Evolutionary conservation across 2,329 filamentous ascomycete species (phyloP), one percentile per base, ranked within the genome.

Genomic region (Laburnicola sp.): DNA sequence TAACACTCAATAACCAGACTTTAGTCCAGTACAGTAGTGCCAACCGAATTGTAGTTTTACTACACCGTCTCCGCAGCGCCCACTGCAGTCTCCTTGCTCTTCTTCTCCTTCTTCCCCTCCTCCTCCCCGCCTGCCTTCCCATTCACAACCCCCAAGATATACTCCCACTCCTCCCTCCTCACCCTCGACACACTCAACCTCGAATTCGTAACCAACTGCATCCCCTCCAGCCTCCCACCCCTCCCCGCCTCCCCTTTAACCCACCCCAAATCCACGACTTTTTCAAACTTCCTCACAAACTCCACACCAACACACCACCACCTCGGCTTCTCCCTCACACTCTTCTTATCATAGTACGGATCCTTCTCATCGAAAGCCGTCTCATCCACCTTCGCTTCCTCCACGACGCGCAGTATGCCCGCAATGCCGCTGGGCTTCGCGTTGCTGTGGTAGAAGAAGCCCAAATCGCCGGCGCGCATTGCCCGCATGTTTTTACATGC

Each of bases 361-460:
- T 86, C 83, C 40, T 81, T 78, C 11, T 83, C 77, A 60, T 94
- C 84, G 53, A 89, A 88, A 2, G 88, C 88, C 23, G 85, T 82
- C 64, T 86, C 86, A 64, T 99, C 94, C 6, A 89, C 82, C 2
- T 87, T 86, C 59, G 90, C 88, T 68, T 96, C 92, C 58, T 84
- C 81, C 11, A 95, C 91, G 56, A 99, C 88, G 65, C 94, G 88
- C 88, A 96, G 92, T 16, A 87, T 83, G 1, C 92, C 92, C 1
- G 87, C 91, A 41, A 97, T 91, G 2, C 89, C 93, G 0, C 92
- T 91, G 23, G 87, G 83, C 70, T 95, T 96, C 75, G 89, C 94
- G 65, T 94, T 96, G 39, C 89, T 96, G 74, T 97, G 93, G 70
- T 97, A 97, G 76, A 99, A 97, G 76, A 99, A 97, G 25, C 91